Percentiles rank a stretch among this genome's conserved stretches.
Conservation (phyloP, 805 yeast genomes). For the Maudiozyma serrabonitensis region DNA sequence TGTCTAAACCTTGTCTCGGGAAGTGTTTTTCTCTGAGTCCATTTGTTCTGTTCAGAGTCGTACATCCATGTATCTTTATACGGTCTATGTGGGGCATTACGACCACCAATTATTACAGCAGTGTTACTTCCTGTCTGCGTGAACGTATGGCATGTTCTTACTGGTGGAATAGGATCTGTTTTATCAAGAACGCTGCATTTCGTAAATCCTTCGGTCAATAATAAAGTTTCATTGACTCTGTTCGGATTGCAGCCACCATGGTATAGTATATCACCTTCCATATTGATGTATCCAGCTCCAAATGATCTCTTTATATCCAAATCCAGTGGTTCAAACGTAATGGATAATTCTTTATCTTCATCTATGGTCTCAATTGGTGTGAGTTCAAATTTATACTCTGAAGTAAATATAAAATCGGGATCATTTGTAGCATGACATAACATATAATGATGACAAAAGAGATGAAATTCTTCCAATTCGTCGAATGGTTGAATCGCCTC, state of each 20-base stretch:
- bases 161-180: constrained; percentile 10
- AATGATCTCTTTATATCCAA: constrained; percentile 14
- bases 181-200: constrained; percentile 4
- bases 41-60: constrained; percentile 14
- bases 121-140: constrained; percentile 20
- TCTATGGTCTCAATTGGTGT: neutral
- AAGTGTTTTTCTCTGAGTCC: constrained; percentile 35
- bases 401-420: constrained; percentile 5
- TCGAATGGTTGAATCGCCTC: constrained; percentile 58
- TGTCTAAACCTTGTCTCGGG: constrained; percentile 46
- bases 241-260: constrained; percentile 32
- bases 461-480: constrained; percentile 73
- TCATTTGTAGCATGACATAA: constrained; percentile 53
- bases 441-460: constrained; percentile 68
- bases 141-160: constrained; percentile 53
- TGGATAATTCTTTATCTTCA: neutral
- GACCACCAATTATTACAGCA: constrained; percentile 51
- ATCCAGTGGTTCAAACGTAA: neutral
- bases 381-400: constrained; percentile 3
- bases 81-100: constrained; percentile 46
- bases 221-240: constrained; percentile 17
- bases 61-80: constrained; percentile 38
- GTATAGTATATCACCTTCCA: constrained; percentile 13
- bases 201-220: constrained; percentile 3
- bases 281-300: constrained; percentile 13